These are phyloP conservation scores for Fusarium praegraminearum DNA, from an alignment of 2,329 filamentous ascomycete genomes.

Conservation along the genomic window DNA sequence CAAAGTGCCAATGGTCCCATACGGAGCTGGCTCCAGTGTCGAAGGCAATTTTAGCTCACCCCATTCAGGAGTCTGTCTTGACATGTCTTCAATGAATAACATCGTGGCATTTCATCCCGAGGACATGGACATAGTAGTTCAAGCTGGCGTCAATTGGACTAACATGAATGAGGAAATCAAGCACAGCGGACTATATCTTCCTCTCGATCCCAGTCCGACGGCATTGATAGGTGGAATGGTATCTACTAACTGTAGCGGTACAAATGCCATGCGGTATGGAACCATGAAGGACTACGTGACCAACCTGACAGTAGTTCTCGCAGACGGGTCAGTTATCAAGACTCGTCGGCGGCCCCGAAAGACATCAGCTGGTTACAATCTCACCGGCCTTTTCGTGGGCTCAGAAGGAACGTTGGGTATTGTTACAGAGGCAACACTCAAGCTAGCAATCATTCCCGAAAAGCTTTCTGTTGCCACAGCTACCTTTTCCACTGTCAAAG, in stretches of 20 bases:
- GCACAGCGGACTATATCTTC: slow-evolving; percentile 73
- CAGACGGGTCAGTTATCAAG: slow-evolving; percentile 75
- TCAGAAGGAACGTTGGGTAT: slow-evolving; percentile 79
- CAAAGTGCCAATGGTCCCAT: slow-evolving; percentile 78
- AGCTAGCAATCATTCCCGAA: slow-evolving; percentile 72
- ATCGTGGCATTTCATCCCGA: slow-evolving; percentile 73
- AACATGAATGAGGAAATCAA: slow-evolving; percentile 74
- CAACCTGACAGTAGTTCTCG: slow-evolving; percentile 76
- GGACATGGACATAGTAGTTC: slow-evolving; percentile 78
- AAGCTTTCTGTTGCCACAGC: slow-evolving; percentile 74
- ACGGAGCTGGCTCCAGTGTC: slow-evolving; percentile 78
- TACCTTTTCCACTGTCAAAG: slow-evolving; percentile 68
- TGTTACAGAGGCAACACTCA: slow-evolving; percentile 77
- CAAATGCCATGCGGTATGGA: slow-evolving; percentile 73
- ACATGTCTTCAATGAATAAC: slow-evolving; percentile 75
- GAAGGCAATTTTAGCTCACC: slow-evolving; percentile 79
- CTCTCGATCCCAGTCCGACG: slow-evolving; percentile 75
- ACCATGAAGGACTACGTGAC: slow-evolving; percentile 84
- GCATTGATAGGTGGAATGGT: slow-evolving; percentile 71
- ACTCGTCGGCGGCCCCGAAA: slow-evolving; percentile 75
- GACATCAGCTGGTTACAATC: slow-evolving; percentile 77
- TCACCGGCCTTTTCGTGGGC: slow-evolving; percentile 76
- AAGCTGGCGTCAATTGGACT: slow-evolving; percentile 77
- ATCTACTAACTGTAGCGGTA: slow-evolving; percentile 74
- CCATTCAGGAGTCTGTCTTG: slow-evolving; percentile 75